phyloP scores from a whole-genome alignment of 805 yeast genomes.

The Nadsonia fulvescens region DNA sequence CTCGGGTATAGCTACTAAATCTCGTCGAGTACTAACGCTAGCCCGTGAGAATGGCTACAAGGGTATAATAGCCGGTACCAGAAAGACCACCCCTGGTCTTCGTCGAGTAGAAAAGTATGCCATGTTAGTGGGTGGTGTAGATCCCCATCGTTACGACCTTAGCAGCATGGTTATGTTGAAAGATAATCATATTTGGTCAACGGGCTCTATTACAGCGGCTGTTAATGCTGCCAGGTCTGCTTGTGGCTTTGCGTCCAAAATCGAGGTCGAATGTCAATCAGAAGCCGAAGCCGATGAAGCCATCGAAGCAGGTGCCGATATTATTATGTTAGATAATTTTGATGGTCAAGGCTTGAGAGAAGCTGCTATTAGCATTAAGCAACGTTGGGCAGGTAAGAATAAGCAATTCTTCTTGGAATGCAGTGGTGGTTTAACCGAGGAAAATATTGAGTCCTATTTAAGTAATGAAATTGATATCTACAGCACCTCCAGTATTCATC shows the following conservation, averaged over 20 bases:
- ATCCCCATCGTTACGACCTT: slow-evolving; percentile 79
- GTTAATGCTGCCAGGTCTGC: slow-evolving; percentile 58
- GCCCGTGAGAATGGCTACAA: slow-evolving; percentile 54
- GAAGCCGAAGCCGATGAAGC: slow-evolving; percentile 86
- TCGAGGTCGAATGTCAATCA: slow-evolving; percentile 80
- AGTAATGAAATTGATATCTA: slow-evolving; percentile 75
- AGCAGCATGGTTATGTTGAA: slow-evolving; percentile 92
- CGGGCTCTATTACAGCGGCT: slow-evolving; percentile 81
- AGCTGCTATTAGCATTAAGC: slow-evolving; percentile 48
- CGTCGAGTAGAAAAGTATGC: slow-evolving; percentile 79
- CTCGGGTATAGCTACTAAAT: slow-evolving; percentile 75
- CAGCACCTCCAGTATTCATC: slow-evolving; percentile 82
- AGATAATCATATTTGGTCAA: slow-evolving; percentile 84
- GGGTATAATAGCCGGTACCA: slow-evolving; percentile 86
- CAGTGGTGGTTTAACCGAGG: slow-evolving; percentile 71
- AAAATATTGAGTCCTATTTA: slow-evolving; percentile 45
- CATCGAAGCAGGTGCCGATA: slow-evolving; percentile 86
- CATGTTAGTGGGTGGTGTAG: slow-evolving; percentile 91
- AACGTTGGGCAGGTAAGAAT: slow-evolving; percentile 28
- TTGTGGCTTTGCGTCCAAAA: slow-evolving; percentile 76
- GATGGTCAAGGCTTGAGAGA: slow-evolving; percentile 40
- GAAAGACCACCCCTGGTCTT: slow-evolving; percentile 95
- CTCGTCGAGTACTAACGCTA: slow-evolving; percentile 33
- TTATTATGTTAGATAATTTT: slow-evolving; percentile 87
- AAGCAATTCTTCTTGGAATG: slow-evolving; percentile 60